phyloP scores from a whole-genome alignment of 805 yeast species.

The Schwanniomyces pseudopolymorphus region DNA sequence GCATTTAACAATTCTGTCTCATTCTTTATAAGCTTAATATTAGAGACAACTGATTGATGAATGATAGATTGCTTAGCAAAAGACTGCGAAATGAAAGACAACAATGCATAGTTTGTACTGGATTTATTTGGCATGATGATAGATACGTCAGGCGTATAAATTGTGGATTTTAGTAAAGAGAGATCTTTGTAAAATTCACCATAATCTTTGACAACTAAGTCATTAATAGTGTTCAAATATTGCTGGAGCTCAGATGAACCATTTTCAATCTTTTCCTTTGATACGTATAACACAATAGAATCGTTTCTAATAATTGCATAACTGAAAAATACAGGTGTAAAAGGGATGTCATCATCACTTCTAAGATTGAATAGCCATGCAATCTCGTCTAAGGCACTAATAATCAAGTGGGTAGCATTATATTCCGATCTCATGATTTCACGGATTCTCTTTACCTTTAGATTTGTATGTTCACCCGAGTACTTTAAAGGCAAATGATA shows the following conservation, averaged over 20 bases:
- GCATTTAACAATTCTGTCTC: slow-evolving; percentile 69
- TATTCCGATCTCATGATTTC: slow-evolving; percentile 26
- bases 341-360: slow-evolving; percentile 72
- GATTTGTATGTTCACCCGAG: slow-evolving; percentile 32
- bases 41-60: slow-evolving; percentile 32
- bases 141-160: slow-evolving; percentile 10
- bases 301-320: slow-evolving; percentile 43
- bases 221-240: slow-evolving; percentile 25
- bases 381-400: slow-evolving; percentile 81
- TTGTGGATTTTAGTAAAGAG: slow-evolving; percentile 20
- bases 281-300: slow-evolving; percentile 52
- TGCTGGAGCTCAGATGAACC: slow-evolving; percentile 21
- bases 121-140: slow-evolving; percentile 34
- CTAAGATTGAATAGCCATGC: slow-evolving; percentile 90
- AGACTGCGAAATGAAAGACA: slow-evolving; percentile 27
- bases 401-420: slow-evolving; percentile 40
- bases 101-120: slow-evolving; percentile 31
- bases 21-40: slow-evolving; percentile 77
- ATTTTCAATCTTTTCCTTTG: slow-evolving; percentile 42
- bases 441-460: slow-evolving; percentile 30
- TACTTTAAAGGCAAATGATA: slow-evolving; percentile 28
- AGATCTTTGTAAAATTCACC: slow-evolving; percentile 59
- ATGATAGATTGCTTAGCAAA: slow-evolving; percentile 20
- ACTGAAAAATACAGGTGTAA: slow-evolving; percentile 83
- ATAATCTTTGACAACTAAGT: slow-evolving; percentile 50